Percentiles rank a stretch among this genome's conserved stretches.
Evolutionary conservation across 73 alveolate genomes (phyloP).

Genomic region (Paramecium sexaurelia): DNA sequence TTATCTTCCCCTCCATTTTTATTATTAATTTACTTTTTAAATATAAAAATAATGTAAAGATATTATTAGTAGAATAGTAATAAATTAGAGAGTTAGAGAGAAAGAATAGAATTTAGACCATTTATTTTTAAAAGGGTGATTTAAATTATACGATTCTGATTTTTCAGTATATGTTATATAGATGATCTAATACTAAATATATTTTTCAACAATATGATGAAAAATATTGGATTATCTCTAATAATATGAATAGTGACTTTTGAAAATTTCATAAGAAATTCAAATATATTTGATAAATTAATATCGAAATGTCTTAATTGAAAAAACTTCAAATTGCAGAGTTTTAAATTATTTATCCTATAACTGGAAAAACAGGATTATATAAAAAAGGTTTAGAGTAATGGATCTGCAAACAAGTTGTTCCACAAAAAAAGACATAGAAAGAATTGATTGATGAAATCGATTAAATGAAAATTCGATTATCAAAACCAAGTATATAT

Average conservation of each 20-base stretch:
- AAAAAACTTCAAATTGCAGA: slow-evolving; percentile 13
- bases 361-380: not conserved
- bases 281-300: not conserved
- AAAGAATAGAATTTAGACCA: too few species aligned
- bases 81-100: too few species aligned
- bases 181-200: too few species aligned
- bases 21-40: too few species aligned
- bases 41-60: too few species aligned
- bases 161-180: too few species aligned
- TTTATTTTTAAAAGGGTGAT: too few species aligned
- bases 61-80: too few species aligned
- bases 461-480: not conserved
- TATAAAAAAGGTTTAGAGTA: not conserved
- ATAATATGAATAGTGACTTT: not conserved
- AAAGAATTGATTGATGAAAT: slow-evolving; percentile 12
- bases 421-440: not conserved
- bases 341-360: not conserved
- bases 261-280: not conserved
- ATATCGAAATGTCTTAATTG: not conserved
- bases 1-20: too few species aligned
- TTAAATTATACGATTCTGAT: too few species aligned
- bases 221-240: not conserved
- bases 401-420: not conserved
- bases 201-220: not conserved
- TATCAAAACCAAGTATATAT: not conserved